Conservation (phyloP, 495 filamentous ascomycete species). For the Jackrogersella minutella region DNA sequence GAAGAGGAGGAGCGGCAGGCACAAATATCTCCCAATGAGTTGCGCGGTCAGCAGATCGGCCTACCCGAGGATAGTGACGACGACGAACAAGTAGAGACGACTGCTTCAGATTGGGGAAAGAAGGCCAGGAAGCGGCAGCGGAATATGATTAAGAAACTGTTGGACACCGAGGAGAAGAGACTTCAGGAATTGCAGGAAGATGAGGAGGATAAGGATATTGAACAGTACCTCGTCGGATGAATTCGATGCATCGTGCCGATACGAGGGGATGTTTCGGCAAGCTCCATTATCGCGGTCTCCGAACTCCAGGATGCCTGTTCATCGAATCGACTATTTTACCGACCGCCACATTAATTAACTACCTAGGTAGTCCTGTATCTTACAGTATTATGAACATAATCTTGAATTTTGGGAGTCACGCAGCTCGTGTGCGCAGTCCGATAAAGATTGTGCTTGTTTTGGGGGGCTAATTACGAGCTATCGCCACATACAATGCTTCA, state of each 20-base stretch:
- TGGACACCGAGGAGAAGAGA: conserved; percentile 59
- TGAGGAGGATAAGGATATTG: conserved; percentile 73
- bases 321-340: background rate
- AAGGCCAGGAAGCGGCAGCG: conserved; percentile 70
- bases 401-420: background rate
- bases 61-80: conserved; percentile 65
- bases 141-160: conserved; percentile 64
- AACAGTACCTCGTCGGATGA: conserved; percentile 67
- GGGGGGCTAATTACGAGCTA: background rate
- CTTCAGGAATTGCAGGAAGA: conserved; percentile 58
- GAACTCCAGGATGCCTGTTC: background rate
- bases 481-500: background rate
- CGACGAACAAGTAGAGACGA: conserved; percentile 47
- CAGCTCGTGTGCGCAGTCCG: background rate
- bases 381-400: background rate
- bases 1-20: conserved; percentile 49
- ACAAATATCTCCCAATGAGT: conserved; percentile 58
- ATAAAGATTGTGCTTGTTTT: background rate
- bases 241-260: background rate
- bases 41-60: conserved; percentile 59
- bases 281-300: background rate
- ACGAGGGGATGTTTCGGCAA: background rate
- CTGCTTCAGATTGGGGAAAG: conserved; percentile 60
- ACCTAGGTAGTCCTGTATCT: background rate
- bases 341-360: background rate